phyloP scores from a whole-genome alignment of 495 filamentous ascomycete genomes.

The Tuber magnatum region DNA sequence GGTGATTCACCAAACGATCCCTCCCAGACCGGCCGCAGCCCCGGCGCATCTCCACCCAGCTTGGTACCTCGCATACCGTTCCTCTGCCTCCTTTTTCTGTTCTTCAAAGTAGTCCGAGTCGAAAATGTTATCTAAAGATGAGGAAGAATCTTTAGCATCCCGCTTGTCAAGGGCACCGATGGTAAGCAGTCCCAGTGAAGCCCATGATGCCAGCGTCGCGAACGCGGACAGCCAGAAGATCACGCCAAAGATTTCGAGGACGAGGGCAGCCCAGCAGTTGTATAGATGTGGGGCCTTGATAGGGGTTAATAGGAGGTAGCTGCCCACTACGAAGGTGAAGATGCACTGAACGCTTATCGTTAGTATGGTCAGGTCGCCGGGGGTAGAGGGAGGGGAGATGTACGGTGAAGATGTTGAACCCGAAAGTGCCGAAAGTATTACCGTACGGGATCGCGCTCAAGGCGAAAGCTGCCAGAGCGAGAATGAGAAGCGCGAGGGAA shows the following conservation, averaged over 20 bases:
- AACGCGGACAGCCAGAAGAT: conserved; percentile 22
- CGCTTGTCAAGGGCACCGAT: background rate
- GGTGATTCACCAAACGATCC: conserved; percentile 12
- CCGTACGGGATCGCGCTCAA: conserved; percentile 2
- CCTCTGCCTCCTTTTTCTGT: background rate
- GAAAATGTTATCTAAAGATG: background rate
- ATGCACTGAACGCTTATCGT: background rate
- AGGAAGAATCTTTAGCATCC: background rate
- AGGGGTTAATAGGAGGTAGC: conserved; percentile 16
- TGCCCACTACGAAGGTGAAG: conserved; percentile 14
- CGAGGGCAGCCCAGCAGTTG: conserved; percentile 23
- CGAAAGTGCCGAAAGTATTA: conserved; percentile 17
- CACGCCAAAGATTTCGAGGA: conserved; percentile 17
- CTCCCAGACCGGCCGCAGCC: conserved; percentile 17
- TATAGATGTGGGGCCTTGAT: conserved; percentile 8
- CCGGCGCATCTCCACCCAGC: conserved; percentile 15
- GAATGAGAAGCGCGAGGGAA: conserved; percentile 4
- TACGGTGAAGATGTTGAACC: conserved; percentile 25
- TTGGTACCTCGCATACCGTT: background rate
- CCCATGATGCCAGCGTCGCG: conserved; percentile 16
- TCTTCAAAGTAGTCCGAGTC: background rate
- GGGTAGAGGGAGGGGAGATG: background rate
- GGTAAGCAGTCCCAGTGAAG: conserved; percentile 1
- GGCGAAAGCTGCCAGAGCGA: conserved; percentile 11
- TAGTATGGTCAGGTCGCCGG: background rate